A percentile compares a stretch with the other conserved stretches of the same genome.
phyloP scores from a whole-genome alignment of 257 asterid species.

The Solanum chmielewskii region DNA sequence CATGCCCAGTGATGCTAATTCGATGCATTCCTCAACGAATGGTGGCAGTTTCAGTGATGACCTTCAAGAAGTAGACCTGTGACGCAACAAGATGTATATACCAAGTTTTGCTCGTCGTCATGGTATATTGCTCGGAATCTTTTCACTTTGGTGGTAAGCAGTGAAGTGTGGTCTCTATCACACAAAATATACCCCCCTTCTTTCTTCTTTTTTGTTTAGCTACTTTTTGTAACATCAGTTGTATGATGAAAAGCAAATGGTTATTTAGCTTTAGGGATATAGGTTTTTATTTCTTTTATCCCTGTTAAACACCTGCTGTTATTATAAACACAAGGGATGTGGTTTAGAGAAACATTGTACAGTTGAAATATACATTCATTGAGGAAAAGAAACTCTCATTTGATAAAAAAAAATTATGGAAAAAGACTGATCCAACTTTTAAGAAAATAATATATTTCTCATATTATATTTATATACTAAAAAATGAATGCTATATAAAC shows the following conservation, averaged over 20 bases:
- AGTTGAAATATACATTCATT: conserved; percentile 28
- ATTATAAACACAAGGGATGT: conserved; percentile 1
- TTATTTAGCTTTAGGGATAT: conserved; percentile 25
- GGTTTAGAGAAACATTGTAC: conserved; percentile 28
- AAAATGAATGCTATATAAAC: not conserved
- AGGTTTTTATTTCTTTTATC: conserved; percentile 13
- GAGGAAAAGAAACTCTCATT: not conserved
- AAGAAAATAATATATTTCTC: not conserved
- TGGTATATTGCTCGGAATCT: not conserved
- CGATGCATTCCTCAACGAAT: conserved; percentile 15
- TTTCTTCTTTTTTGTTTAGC: not conserved
- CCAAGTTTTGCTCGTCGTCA: conserved; percentile 15
- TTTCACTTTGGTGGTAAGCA: not conserved
- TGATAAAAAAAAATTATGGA: not conserved
- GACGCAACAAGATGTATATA: conserved; percentile 42
- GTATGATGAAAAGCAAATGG: conserved; percentile 31
- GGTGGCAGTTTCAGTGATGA: conserved; percentile 57
- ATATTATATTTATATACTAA: not conserved
- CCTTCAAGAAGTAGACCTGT: conserved; percentile 89
- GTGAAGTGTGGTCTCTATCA: not conserved
- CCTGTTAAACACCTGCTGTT: not conserved
- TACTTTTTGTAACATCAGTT: conserved; percentile 9
- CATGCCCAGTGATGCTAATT: conserved; percentile 19
- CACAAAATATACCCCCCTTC: not conserved
- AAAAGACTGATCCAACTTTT: not conserved